Base-by-base conservation (phyloP, 805 yeast species). In the Lachancea thermotolerans region DNA sequence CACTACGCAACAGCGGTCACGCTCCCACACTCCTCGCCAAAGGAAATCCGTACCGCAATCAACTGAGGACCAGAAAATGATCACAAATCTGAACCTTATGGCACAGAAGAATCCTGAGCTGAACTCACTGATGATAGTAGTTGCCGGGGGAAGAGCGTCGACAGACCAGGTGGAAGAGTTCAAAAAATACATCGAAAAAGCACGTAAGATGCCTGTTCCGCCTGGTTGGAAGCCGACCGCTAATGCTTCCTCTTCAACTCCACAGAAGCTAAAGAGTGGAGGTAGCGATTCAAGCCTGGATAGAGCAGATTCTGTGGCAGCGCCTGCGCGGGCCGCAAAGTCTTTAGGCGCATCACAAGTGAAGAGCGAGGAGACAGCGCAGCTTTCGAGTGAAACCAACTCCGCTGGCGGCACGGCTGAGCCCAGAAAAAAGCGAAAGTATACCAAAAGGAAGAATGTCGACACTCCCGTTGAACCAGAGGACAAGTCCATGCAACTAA, bases 111-210 rank as follows among this genome's bases (percentile, higher is more conserved):
- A 89, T 56, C 72, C 78, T 0, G 73, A 80, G 4, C 65, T 91
- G 41, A 83, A 80, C 51, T 65, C 74, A 1, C 67, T 91, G 42
- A 89, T 91, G 96, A 80, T 82, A 50, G 75, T 74, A 4, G 96
- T 91, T 2, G 97, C 98, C 0, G 75, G 82, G 45, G 95, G 95
- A 4, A 73, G 71, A 18, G 96, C 96, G 0, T 62, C 79, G 0
- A 75, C 78, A 4, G 80, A 74, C 6, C 91, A 88, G 60, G 83
- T 91, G 14, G 68, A 77, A 18, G 80, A 78, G 38, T 91, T 91
- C 61, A 95, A 90, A 62, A 80, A 75, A 16, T 85, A 85, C 55
- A 88, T 91, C 46, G 81, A 78, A 48, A 71, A 79, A 44, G 97
- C 97, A 0, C 74, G 84, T 49, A 78, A 74, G 27, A 82, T 83